Evolutionary conservation across 2,329 filamentous ascomycete genomes (phyloP), one percentile per base, ranked within the genome.

Genomic region (Colletotrichum trifolii): DNA sequence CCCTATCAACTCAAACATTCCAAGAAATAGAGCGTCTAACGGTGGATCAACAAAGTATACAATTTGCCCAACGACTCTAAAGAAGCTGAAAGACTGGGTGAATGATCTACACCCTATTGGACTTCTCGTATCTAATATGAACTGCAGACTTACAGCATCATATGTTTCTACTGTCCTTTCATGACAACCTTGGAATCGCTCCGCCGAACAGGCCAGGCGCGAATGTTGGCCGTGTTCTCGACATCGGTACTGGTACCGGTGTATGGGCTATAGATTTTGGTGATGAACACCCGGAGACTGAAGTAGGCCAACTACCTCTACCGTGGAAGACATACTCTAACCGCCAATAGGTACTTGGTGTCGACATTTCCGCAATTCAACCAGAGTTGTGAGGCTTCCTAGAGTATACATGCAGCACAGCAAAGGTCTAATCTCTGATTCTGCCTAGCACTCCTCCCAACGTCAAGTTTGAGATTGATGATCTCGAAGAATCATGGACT

Each of bases 171-270:
- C 67, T 78, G 4, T 78, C 76, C 0, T 71, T 77, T 11, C 69
- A 73, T 0, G 71, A 71, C 5, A 74, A 72, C 35, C 69, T 79
- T 0, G 74, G 67, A 10, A 52, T 71, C 0, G 69, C 69, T 2
- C 78, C 77, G 0, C 58, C 67, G 2, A 71, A 64, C 8, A 54
- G 64, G 3, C 64, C 71, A 2, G 70, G 43, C 4, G 68, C 67
- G 1, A 52, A 43, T 12, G 59, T 74, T 8, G 50, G 66, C 2
- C 72, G 70, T 1, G 73, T 79, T 6, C 72, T 85, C 2, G 83
- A 85, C 68, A 69, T 82, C 33, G 82, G 82, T 8, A 82, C 81
- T 0, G 82, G 82, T 0, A 84, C 81, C 6, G 82, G 81, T n/a
- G 70, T 76, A 3, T 81, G 79, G 78, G 76, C 76, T 1, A 78